These are phyloP conservation scores for Arthrobotrys sinensis DNA, from an alignment of 2,329 filamentous ascomycete genomes.

Conservation along the genomic window DNA sequence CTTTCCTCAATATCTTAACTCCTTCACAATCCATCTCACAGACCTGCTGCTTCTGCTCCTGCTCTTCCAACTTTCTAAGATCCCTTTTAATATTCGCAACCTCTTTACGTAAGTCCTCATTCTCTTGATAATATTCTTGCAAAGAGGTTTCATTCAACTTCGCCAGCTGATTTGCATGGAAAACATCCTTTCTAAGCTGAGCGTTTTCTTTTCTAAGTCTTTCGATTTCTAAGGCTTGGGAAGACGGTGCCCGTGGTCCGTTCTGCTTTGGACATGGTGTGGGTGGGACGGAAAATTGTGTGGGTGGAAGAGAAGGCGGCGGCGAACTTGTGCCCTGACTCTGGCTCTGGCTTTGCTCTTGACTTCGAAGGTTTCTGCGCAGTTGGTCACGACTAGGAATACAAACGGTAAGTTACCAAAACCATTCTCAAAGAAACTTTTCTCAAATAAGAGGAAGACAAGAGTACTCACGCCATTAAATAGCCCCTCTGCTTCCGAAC, in stretches of 20 bases:
- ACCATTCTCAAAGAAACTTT: background rate
- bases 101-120: background rate
- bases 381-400: background rate
- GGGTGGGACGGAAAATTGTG: no score
- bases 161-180: background rate
- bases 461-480: background rate
- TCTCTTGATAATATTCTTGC: background rate
- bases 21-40: background rate
- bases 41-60: background rate
- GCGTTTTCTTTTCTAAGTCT: conserved; percentile 9
- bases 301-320: no score
- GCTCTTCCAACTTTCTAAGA: background rate
- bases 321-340: background rate
- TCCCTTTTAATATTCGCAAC: background rate
- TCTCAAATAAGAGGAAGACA: background rate
- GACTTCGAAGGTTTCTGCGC: background rate
- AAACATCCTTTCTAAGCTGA: background rate
- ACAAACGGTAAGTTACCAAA: background rate
- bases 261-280: background rate
- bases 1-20: background rate
- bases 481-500: background rate
- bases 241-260: background rate
- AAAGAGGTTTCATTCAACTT: background rate
- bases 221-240: background rate
- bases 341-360: no score